Evolutionary conservation across 2,329 filamentous ascomycete species (phyloP).

Genomic region (Paecilomyces formosus): DNA sequence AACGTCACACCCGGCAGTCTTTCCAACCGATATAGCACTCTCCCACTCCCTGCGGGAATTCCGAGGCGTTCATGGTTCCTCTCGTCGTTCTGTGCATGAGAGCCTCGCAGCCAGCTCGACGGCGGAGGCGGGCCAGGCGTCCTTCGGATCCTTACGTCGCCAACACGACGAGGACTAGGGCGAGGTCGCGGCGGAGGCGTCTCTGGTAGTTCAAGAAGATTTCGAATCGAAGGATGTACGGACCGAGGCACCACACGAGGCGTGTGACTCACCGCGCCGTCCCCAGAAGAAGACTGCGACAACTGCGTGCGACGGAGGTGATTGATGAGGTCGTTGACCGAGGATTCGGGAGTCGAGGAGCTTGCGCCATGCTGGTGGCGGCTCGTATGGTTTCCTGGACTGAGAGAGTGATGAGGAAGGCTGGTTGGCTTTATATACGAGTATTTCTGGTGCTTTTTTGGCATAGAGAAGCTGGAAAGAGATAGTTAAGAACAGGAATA

Average conservation of each 20-base stretch:
- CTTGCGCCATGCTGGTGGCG: conserved; percentile 16
- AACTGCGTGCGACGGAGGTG: conserved; percentile 39
- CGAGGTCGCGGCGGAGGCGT: conserved; percentile 36
- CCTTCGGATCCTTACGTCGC: conserved; percentile 25
- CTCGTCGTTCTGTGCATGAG: not conserved
- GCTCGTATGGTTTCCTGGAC: conserved; percentile 12
- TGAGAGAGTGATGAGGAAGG: conserved; percentile 33
- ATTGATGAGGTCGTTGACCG: conserved; percentile 42
- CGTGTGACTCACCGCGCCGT: conserved; percentile 9
- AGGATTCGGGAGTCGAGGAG: conserved; percentile 16
- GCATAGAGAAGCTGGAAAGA: conserved; percentile 27
- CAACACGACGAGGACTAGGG: conserved; percentile 20
- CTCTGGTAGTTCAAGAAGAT: conserved; percentile 37
- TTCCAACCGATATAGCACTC: conserved; percentile 24
- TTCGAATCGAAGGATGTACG: conserved; percentile 39
- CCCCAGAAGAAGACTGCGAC: conserved; percentile 9
- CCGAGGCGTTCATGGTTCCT: conserved; percentile 6
- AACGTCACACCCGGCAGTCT: conserved; percentile 33
- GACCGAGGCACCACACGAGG: conserved; percentile 24
- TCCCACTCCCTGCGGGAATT: conserved; percentile 11
- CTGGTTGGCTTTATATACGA: conserved; percentile 32
- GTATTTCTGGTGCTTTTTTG: conserved; percentile 38
- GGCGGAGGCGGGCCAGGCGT: conserved; percentile 40
- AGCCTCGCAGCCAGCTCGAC: conserved; percentile 34
- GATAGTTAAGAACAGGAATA: conserved; percentile 4